Base-by-base conservation (phyloP, 371 early-diverging fungal species). In the Rhizopus arrhizus region DNA sequence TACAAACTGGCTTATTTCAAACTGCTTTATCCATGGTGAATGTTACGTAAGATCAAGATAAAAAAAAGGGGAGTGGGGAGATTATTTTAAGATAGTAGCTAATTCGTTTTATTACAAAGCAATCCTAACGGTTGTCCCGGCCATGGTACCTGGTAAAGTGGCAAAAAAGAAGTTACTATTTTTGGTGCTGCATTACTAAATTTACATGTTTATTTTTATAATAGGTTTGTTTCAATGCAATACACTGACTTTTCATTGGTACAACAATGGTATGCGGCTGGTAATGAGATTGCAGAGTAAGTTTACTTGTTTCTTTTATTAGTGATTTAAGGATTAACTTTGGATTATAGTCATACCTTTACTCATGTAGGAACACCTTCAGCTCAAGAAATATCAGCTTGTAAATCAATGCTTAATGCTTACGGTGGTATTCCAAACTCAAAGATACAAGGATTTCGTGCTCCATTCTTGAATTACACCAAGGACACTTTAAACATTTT, bases 381-480 rank as follows among this genome's bases (percentile, higher is more conserved):
- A 22, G 70, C 64, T 7, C 61, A 72, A 54, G 87, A 87, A 70
- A 82, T 87, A 22, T 47, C 59, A 28, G 74, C 78, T 13, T 77
- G 78, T 62, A 74, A 83, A 64, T 54, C 62, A 53, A 78, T 83
- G 35, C 67, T 87, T 46, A 85, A 80, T 58, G 75, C 82, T 5
- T 85, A 82, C 69, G 78, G 85, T 12, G 89, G 91, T 33, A 77
- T 88, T 36, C 89, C 89, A 3, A 69, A 67, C 53, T 77, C 77
- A 68, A 84, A 89, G 61, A 79, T 90, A 59, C 73, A 61, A 48
- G 91, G 91, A 15, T 84, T 89, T 77, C 85, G 91, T 33, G 83
- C 83, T 22, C 91, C 91, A 0, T 88, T 85, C 67, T 64, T 87
- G 16, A 87, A 89, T 65, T 90, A 84, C 50, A 77, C 84, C 13